phyloP scores from a whole-genome alignment of 768 basidiomycete species.

The Phanerodontia chrysosporium region DNA sequence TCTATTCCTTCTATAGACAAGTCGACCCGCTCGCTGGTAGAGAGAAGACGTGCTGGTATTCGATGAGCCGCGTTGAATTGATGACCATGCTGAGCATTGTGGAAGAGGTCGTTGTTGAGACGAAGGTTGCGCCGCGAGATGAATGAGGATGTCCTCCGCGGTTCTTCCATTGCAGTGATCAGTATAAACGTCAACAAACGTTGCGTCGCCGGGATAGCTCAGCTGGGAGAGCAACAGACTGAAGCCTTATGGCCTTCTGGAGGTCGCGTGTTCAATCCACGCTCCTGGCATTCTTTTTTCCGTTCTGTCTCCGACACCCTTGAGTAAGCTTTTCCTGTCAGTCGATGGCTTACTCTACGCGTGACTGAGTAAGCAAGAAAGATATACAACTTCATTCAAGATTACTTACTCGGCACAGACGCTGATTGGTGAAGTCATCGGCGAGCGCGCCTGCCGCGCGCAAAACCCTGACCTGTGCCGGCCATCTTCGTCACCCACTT shows the following conservation, averaged over 20 bases:
- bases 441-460: not conserved
- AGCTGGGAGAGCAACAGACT: conserved; percentile 34
- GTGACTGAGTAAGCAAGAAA: too few relatives aligned
- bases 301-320: not conserved
- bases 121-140: too few relatives aligned
- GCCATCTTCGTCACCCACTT: conserved; percentile 1
- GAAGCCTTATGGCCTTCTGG: conserved; percentile 19
- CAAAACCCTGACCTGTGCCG: conserved; percentile 4
- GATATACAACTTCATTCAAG: too few relatives aligned
- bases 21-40: not conserved
- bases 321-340: too few relatives aligned
- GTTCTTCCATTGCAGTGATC: too few relatives aligned
- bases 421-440: not conserved
- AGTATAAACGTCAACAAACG: too few relatives aligned
- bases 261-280: conserved; percentile 10
- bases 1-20: not conserved
- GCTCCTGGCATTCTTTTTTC: not conserved
- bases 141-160: too few relatives aligned
- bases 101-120: too few relatives aligned
- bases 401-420: not conserved
- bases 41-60: too few relatives aligned
- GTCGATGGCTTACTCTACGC: too few relatives aligned
- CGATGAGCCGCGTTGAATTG: too few relatives aligned
- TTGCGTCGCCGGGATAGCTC: conserved; percentile 34
- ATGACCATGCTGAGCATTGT: too few relatives aligned